Base-by-base conservation (phyloP, 129 eudicot species). In the Sambucus nigra region DNA sequence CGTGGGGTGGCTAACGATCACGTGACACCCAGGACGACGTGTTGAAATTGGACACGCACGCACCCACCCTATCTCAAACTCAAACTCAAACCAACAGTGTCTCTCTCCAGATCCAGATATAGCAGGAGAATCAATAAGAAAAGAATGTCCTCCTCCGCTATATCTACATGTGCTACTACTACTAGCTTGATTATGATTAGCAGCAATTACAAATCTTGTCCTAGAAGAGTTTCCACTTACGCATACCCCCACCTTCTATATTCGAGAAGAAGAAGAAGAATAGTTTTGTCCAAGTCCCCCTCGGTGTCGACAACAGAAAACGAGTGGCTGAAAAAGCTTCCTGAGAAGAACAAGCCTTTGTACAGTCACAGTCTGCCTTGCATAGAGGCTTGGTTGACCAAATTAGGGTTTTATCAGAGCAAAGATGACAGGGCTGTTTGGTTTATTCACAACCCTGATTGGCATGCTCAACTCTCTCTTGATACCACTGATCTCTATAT, bases 311-410 rank as follows among this genome's bases (percentile, higher is more conserved):
- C 75, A 2, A 63, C 66, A 14, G 74, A 70, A 16, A 95, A 85
- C 48, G 94, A 91, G 24, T 85, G 95, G 95, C 47, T 91, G 20
- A 86, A 83, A 66, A 72, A 49, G 65, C 51, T 91, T 7, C 98
- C 98, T 0, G 98, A 91, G 5, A 91, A 79, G 69, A 91, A 79
- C 69, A 91, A 91, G 47, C 87, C 98, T 16, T 57, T 91, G 33
- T 91, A 85, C 52, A 71, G 94, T 19, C 95, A 91, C 73, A 91
- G 98, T 65, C 67, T 91, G 64, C 98, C 95, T 25, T 74, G 95
- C 45, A 42, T 91, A 0, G 98, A 91, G 23, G 84, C 84, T 0
- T 91, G 98, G 98, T 50, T 91, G 56, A 76, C 49, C 61, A 68
- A 75, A 47, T 64, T 91, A 32, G 94, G 95, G 63, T 91, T 91